Conservation (phyloP, 1,139 yeast genomes). For the Debaryomyces nepalensis region DNA sequence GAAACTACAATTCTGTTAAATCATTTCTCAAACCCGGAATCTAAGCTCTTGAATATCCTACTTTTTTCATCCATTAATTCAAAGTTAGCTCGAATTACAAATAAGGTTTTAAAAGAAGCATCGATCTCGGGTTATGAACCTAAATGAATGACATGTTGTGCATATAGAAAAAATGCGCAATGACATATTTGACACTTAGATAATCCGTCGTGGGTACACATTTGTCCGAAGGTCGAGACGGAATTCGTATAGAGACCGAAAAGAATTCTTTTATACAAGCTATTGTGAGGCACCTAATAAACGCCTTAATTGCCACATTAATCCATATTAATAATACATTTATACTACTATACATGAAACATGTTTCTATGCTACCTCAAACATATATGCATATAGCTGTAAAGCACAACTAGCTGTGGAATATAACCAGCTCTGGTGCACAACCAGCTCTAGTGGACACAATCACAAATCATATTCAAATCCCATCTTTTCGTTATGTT, state of each 20-base stretch:
- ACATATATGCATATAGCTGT: neutral
- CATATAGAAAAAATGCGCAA: neutral
- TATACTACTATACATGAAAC: no score
- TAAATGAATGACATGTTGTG: neutral
- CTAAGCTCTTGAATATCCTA: no score
- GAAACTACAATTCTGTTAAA: no score
- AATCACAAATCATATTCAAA: conserved; percentile 38
- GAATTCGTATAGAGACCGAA: no score
- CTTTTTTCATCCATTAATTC: no score
- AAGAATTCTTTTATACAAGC: no score
- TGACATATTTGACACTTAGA: conserved; percentile 5
- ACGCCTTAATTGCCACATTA: no score
- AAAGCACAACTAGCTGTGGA: neutral
- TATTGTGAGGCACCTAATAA: no score
- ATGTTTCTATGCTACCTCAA: no score
- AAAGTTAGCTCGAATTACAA: no score
- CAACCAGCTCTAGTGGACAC: neutral
- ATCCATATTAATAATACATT: no score
- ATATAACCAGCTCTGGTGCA: neutral
- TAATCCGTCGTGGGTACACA: neutral
- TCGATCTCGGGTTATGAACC: neutral
- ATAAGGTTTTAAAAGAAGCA: neutral
- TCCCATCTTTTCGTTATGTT: conserved; percentile 58
- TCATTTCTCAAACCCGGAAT: no score
- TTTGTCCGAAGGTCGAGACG: conserved; percentile 5